Evolutionary conservation across 306 rosid species (phyloP).

Genomic region (Cucumis hystrix): DNA sequence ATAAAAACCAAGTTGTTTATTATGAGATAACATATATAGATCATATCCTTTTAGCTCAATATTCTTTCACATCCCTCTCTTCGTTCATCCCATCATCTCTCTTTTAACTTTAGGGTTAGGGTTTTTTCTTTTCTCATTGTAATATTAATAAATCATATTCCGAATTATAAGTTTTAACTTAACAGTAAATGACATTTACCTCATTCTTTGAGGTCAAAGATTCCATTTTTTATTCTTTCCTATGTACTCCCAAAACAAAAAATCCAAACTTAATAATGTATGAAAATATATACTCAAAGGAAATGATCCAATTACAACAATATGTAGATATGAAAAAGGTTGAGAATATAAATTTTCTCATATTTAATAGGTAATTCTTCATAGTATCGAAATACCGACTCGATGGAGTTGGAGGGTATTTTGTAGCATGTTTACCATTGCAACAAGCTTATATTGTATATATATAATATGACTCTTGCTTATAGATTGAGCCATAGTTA

Average conservation of each 20-base stretch:
- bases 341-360: too few species aligned
- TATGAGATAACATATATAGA: neutral
- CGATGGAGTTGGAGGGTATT: neutral
- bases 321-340: too few species aligned
- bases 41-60: neutral
- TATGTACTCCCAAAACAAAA: too few species aligned
- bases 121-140: neutral
- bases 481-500: neutral
- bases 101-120: neutral
- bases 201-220: too few species aligned
- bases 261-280: too few species aligned
- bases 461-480: neutral
- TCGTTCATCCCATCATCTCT: neutral
- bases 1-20: neutral
- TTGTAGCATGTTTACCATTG: neutral
- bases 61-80: neutral
- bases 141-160: neutral
- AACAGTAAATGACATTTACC: too few species aligned
- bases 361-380: neutral
- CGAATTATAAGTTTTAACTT: too few species aligned
- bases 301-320: too few species aligned
- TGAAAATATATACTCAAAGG: too few species aligned
- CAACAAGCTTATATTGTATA: neutral
- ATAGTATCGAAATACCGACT: neutral
- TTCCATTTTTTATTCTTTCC: too few species aligned